Evolutionary conservation across 169 alveolate genomes (phyloP), one percentile per base, ranked within the genome.

Genomic region (Plasmodium ovale): DNA sequence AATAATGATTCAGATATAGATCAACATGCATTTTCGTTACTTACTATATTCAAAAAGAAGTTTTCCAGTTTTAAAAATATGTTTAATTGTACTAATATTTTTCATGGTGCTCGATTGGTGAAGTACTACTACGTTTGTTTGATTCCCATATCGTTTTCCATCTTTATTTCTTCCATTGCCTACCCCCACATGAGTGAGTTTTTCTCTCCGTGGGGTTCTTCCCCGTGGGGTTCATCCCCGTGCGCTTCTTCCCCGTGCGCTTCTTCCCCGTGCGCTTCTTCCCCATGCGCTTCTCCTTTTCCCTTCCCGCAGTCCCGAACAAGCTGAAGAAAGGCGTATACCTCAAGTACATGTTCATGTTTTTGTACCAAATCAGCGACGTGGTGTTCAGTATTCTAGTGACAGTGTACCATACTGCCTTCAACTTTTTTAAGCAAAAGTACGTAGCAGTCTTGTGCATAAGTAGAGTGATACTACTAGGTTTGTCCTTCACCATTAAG

Each of bases 151-250:
- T 47, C 53, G 16, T 51, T 79, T 31, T n/a, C 77, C 3, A 64
- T 79, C 47, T 79, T 79, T 7, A 31, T 79, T 25, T 35, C 89
- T 21, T 79, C 23, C 31, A 47, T 39, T n/a, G 42, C 64, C 16
- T 64, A 64, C 31, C 89, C 89, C 10, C 89, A 79, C 44, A 64
- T 79, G 42, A 31, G 89, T 79, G 64, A 31, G 79, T 27, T 19
- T 59, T 9, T 19, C 10, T 33, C 10, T 58, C 29, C 25, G 7
- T 35, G 7, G n/a, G 14, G 10, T 60, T 4, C 33, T 31, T 54
- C 1, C 25, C n/a, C 49, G n/a, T 49, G 10, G 14, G 21, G 4
- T 64, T 64, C 35, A 10, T 10, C 19, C 27, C 1, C 39, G 9
- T 71, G 16, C 33, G 33, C 39, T 51, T 5, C 37, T 21, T 58